Evolutionary conservation across 768 basidiomycete species (phyloP).

Genomic region (Rhodocollybia butyracea): DNA sequence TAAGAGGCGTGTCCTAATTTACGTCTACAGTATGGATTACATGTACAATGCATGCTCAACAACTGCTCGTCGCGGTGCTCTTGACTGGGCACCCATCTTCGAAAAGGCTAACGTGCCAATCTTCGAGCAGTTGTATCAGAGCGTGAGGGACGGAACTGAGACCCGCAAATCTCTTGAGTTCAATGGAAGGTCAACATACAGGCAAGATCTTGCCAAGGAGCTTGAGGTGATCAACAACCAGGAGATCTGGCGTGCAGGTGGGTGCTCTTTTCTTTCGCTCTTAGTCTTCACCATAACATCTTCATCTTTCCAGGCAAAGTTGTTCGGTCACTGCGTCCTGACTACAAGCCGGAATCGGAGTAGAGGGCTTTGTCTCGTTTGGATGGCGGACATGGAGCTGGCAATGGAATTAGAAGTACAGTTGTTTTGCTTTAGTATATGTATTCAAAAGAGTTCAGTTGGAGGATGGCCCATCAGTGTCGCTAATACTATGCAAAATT

Average conservation of each 20-base stretch:
- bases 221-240: constrained; percentile 94
- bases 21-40: constrained; percentile 82
- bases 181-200: constrained; percentile 90
- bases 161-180: constrained; percentile 96
- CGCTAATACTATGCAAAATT: too few relatives aligned
- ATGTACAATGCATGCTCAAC: constrained; percentile 99
- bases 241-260: constrained; percentile 97
- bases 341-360: constrained; percentile 73
- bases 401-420: too few relatives aligned
- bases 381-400: too few relatives aligned
- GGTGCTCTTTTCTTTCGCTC: constrained; percentile 17
- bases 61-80: constrained; percentile 96
- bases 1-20: background rate
- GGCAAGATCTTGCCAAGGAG: constrained; percentile 89
- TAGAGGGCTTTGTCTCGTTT: constrained; percentile 25
- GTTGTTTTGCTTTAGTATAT: too few relatives aligned
- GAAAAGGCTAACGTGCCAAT: constrained; percentile 92
- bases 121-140: constrained; percentile 70
- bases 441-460: too few relatives aligned
- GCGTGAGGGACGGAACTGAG: constrained; percentile 80
- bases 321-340: constrained; percentile 85
- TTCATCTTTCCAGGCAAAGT: constrained; percentile 61
- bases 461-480: too few relatives aligned
- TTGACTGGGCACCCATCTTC: constrained; percentile 98
- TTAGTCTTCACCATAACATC: background rate